These are phyloP conservation scores for Chiua virens DNA, from an alignment of 768 basidiomycete species.

Conservation along the genomic window DNA sequence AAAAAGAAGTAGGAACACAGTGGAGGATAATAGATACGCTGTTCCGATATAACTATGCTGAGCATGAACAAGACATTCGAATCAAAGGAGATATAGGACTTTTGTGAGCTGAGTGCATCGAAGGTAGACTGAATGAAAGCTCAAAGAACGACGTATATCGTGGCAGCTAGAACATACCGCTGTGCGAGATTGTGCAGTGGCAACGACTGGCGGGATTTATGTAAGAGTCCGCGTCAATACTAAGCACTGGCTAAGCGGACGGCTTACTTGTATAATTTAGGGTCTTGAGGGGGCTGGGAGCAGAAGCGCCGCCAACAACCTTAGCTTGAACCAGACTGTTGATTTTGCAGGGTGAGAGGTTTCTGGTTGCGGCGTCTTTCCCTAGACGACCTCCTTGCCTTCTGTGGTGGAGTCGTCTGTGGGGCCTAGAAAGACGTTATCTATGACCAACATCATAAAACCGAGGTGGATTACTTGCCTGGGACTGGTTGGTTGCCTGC, in stretches of 20 bases:
- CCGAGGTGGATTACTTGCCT: background rate
- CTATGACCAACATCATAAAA: background rate
- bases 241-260: background rate
- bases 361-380: background rate
- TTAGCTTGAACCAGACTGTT: constrained; percentile 4
- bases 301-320: constrained; percentile 33
- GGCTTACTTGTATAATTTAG: constrained; percentile 29
- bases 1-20: constrained; percentile 53
- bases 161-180: constrained; percentile 34
- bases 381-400: background rate
- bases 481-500: background rate
- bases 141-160: background rate
- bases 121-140: constrained; percentile 32
- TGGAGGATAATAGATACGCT: constrained; percentile 48
- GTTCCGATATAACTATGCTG: constrained; percentile 47
- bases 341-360: background rate
- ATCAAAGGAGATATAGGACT: constrained; percentile 7
- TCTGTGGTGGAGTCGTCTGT: background rate
- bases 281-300: constrained; percentile 44
- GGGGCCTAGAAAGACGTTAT: background rate
- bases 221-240: background rate
- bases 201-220: constrained; percentile 40
- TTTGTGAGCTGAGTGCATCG: constrained; percentile 27
- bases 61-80: background rate
- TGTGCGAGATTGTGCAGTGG: constrained; percentile 52